phyloP scores from a whole-genome alignment of 164 flowering plant genomes.

The Berberis vulgaris region DNA sequence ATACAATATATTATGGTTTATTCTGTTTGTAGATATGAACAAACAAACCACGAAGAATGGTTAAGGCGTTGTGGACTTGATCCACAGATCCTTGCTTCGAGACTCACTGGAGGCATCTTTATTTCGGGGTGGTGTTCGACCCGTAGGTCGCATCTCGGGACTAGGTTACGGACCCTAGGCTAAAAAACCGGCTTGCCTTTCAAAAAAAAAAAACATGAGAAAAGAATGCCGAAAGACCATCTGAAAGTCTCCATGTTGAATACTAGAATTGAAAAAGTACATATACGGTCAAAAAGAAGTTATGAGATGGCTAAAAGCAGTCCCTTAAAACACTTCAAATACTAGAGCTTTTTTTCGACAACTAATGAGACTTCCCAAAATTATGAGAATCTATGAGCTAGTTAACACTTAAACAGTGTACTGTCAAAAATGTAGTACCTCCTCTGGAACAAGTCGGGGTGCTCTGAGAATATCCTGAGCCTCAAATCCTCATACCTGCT shows the following conservation, averaged over 20 bases:
- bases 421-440: constrained; percentile 37
- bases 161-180: too few relatives aligned
- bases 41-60: not conserved
- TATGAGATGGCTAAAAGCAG: too few relatives aligned
- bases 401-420: not conserved
- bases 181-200: too few relatives aligned
- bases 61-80: constrained; percentile 40
- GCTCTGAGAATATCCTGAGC: constrained; percentile 73
- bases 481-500: constrained; percentile 82
- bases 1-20: not conserved
- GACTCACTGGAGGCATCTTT: too few relatives aligned
- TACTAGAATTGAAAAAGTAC: constrained; percentile 31
- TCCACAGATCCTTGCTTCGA: too few relatives aligned
- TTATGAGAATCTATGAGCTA: too few relatives aligned
- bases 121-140: too few relatives aligned
- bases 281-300: too few relatives aligned
- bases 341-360: too few relatives aligned
- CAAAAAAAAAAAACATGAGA: constrained; percentile 94
- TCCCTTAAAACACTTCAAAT: too few relatives aligned
- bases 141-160: too few relatives aligned
- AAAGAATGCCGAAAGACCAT: constrained; percentile 98
- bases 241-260: constrained; percentile 85
- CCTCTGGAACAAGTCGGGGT: constrained; percentile 84
- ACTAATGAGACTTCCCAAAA: not conserved
- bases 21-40: not conserved